These are phyloP conservation scores for Kalanchoe fedtschenkoi DNA, from an alignment of 164 flowering plant genomes.

Conservation along the genomic window DNA sequence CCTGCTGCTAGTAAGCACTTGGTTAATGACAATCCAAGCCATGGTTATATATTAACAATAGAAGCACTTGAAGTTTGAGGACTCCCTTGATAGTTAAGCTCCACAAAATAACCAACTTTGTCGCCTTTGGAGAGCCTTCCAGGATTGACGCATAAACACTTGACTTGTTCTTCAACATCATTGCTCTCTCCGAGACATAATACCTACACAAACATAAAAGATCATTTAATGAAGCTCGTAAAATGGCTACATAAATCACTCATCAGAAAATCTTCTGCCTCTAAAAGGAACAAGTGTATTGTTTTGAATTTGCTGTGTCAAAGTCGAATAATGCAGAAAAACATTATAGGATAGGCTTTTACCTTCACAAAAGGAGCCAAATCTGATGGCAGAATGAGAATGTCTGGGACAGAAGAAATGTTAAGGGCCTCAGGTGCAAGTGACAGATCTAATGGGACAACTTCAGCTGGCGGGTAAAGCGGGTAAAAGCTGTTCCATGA, in stretches of 20 bases:
- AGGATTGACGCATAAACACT: slow-evolving; percentile 80
- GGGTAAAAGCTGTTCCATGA: slow-evolving; percentile 77
- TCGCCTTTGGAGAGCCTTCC: slow-evolving; percentile 90
- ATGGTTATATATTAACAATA: slow-evolving; percentile 46
- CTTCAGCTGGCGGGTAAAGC: slow-evolving; percentile 79
- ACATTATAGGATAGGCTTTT: background rate
- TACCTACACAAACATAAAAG: slow-evolving; percentile 27
- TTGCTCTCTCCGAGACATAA: slow-evolving; percentile 34
- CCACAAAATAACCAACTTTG: slow-evolving; percentile 85
- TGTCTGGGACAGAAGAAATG: slow-evolving; percentile 55
- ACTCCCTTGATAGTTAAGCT: slow-evolving; percentile 44
- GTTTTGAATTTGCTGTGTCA: background rate
- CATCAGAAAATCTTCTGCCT: background rate
- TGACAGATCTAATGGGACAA: slow-evolving; percentile 75
- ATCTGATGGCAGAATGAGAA: slow-evolving; percentile 84
- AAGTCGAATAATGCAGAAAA: background rate
- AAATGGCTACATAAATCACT: no score
- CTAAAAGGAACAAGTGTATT: no score
- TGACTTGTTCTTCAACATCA: slow-evolving; percentile 33
- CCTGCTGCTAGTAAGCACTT: no score
- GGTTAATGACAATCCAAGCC: no score
- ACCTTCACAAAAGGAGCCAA: slow-evolving; percentile 87
- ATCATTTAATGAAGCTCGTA: background rate
- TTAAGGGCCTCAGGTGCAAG: slow-evolving; percentile 73
- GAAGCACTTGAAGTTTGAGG: slow-evolving; percentile 54